Conservation (phyloP, 2,329 filamentous ascomycete genomes). For the Claviceps pazoutovae region DNA sequence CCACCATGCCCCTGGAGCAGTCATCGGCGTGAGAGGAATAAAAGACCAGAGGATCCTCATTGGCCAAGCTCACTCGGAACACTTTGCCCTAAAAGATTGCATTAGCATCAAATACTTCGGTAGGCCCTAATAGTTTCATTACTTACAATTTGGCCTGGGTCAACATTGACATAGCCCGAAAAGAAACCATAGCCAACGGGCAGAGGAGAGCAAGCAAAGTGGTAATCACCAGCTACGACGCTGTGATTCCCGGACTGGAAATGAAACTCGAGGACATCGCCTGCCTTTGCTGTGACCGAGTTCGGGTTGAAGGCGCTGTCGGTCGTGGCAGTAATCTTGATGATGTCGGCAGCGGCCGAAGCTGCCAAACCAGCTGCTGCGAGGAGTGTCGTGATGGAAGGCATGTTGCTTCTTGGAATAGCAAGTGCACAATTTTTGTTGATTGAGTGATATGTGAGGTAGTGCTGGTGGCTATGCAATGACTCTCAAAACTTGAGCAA, state of each 20-base stretch:
- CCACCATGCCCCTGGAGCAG: conserved; percentile 25
- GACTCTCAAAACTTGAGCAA: neutral
- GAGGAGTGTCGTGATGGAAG: conserved; percentile 15
- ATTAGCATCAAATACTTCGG: neutral
- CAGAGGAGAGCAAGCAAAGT: conserved; percentile 21
- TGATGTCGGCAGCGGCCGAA: conserved; percentile 17
- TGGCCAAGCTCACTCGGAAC: conserved; percentile 21
- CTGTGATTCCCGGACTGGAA: conserved; percentile 25
- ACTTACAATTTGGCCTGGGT: conserved; percentile 16
- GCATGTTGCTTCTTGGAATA: conserved; percentile 11
- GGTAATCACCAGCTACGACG: conserved; percentile 22
- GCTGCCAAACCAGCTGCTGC: conserved; percentile 12
- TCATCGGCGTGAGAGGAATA: conserved; percentile 26
- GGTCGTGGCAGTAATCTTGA: conserved; percentile 20
- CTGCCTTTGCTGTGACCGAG: conserved; percentile 17
- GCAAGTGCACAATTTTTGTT: neutral
- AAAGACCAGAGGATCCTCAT: conserved; percentile 21
- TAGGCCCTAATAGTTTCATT: too few relatives aligned
- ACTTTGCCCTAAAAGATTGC: conserved; percentile 16
- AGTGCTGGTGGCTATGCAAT: neutral
- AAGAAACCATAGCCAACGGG: conserved; percentile 22
- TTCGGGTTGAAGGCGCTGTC: conserved; percentile 21
- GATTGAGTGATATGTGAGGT: neutral
- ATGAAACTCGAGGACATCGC: conserved; percentile 23
- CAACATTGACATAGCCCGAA: conserved; percentile 20